These are phyloP conservation scores for Clarireedia monteithiana DNA, from an alignment of 2,329 filamentous ascomycete species.

Conservation along the genomic window DNA sequence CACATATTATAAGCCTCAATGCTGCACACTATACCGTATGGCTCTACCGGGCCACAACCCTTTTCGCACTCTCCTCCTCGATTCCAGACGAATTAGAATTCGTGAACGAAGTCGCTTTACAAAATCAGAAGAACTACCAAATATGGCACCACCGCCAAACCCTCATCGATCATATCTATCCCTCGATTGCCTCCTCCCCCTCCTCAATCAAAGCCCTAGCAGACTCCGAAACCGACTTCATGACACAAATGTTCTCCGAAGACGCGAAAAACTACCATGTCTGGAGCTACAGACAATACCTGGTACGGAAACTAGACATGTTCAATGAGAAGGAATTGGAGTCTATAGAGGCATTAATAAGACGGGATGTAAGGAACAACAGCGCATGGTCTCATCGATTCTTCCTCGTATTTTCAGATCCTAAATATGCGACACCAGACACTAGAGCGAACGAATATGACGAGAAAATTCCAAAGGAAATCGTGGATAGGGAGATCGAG, in stretches of 20 bases:
- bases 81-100: slow-evolving; percentile 59
- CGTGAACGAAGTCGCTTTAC: slow-evolving; percentile 76
- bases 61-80: slow-evolving; percentile 49
- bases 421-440: slow-evolving; percentile 39
- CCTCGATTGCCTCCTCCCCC: slow-evolving; percentile 51
- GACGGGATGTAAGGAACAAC: slow-evolving; percentile 85
- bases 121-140: slow-evolving; percentile 95
- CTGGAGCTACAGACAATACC: slow-evolving; percentile 84
- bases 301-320: slow-evolving; percentile 57
- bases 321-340: slow-evolving; percentile 57
- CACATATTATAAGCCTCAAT: slow-evolving; percentile 86
- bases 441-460: slow-evolving; percentile 45
- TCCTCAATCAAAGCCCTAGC: slow-evolving; percentile 49
- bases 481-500: slow-evolving; percentile 67
- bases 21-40: slow-evolving; percentile 98
- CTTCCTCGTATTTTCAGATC: slow-evolving; percentile 76
- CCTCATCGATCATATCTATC: slow-evolving; percentile 51
- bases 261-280: slow-evolving; percentile 99
- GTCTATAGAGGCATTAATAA: slow-evolving; percentile 65
- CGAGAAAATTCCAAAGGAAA: slow-evolving; percentile 47
- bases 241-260: slow-evolving; percentile 69
- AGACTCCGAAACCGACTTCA: slow-evolving; percentile 64
- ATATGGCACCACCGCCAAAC: slow-evolving; percentile 78
- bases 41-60: slow-evolving; percentile 81
- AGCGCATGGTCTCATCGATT: slow-evolving; percentile 97